Conservation (phyloP, 805 yeast genomes). For the Suhomyces kilbournensis region DNA sequence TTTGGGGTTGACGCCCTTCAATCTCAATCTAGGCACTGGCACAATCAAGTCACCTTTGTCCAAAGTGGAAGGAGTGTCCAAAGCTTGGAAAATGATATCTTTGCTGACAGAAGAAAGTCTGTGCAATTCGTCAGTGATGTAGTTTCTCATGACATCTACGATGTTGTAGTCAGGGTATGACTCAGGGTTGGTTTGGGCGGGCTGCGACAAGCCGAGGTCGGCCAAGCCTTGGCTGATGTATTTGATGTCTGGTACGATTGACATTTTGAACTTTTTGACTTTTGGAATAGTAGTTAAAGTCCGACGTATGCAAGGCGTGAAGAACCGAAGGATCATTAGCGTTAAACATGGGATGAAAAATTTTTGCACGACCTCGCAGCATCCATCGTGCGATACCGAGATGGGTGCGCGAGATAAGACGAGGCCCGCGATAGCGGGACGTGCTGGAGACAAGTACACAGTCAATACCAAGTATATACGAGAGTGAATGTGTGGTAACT, state of each 20-base stretch:
- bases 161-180: conserved; percentile 79
- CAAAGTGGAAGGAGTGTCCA: conserved; percentile 81
- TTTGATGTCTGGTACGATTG: not conserved
- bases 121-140: conserved; percentile 76
- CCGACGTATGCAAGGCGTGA: not conserved
- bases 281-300: not conserved
- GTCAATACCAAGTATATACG: no score
- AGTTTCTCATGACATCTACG: conserved; percentile 85
- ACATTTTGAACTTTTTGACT: not conserved
- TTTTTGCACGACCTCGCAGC: not conserved
- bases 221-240: conserved; percentile 33
- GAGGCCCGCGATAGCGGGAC: no score
- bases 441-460: no score
- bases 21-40: conserved; percentile 81
- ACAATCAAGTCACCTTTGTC: conserved; percentile 92
- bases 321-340: not conserved
- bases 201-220: conserved; percentile 39
- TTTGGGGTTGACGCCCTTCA: conserved; percentile 78
- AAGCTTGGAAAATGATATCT: conserved; percentile 70
- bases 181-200: conserved; percentile 44
- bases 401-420: not conserved
- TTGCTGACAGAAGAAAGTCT: conserved; percentile 70
- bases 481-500: no score
- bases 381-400: not conserved
- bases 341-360: not conserved